phyloP scores from a whole-genome alignment of 139 green algal species.

The Volvox reticuliferus region DNA sequence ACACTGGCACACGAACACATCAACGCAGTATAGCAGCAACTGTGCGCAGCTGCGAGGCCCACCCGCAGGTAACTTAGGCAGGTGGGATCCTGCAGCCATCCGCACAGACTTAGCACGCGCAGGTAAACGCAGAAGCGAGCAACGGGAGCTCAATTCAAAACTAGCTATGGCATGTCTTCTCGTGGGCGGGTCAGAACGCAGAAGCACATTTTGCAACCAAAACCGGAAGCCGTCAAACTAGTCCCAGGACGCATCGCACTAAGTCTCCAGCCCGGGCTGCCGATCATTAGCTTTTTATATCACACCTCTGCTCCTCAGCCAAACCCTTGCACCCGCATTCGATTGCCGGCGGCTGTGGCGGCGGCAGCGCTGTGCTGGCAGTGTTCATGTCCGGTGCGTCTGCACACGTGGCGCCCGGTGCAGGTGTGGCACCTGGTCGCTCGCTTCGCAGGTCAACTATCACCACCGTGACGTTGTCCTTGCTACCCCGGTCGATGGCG shows the following conservation, averaged over 20 bases:
- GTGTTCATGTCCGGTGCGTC: not conserved
- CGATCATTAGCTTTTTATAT: too few relatives aligned
- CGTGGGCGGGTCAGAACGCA: not conserved
- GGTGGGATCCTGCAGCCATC: too few relatives aligned
- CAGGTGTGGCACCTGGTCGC: not conserved
- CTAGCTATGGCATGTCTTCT: constrained; percentile 24
- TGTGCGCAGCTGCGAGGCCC: not conserved
- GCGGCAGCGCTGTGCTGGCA: too few relatives aligned
- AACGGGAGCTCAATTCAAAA: not conserved
- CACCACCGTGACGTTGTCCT: constrained; percentile 78
- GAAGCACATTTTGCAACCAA: not conserved
- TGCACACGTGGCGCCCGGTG: not conserved
- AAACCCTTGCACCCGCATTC: not conserved
- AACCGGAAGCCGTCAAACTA: not conserved
- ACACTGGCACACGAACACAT: not conserved
- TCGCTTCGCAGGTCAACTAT: constrained; percentile 73
- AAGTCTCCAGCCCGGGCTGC: too few relatives aligned
- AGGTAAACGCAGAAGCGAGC: too few relatives aligned
- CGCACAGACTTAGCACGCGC: too few relatives aligned
- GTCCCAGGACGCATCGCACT: too few relatives aligned
- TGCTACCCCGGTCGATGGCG: constrained; percentile 74
- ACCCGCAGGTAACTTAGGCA: not conserved
- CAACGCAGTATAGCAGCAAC: constrained; percentile 1
- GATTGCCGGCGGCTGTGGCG: not conserved
- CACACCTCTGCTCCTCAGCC: not conserved